phyloP scores from a whole-genome alignment of 129 eudicot species.

The Erigeron canadensis region DNA sequence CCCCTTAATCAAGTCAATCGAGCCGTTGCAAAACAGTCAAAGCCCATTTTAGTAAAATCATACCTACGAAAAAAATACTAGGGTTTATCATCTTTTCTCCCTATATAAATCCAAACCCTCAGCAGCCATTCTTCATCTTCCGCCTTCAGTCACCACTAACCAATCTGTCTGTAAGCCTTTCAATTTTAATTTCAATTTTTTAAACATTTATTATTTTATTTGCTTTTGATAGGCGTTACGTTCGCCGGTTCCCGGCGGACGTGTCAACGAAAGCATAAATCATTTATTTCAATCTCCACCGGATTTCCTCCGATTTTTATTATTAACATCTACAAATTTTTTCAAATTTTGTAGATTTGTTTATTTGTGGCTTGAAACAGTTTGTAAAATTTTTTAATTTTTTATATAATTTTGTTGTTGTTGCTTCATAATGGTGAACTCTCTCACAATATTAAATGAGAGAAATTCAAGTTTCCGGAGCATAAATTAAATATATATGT shows the following conservation, averaged over 20 bases:
- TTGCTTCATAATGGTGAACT: constrained; percentile 41
- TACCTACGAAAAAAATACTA: not conserved
- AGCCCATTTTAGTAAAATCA: too few species aligned
- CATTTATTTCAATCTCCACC: constrained; percentile 21
- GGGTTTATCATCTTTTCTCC: not conserved
- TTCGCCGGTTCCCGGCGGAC: constrained; percentile 52
- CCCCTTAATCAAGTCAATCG: too few species aligned
- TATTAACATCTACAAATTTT: constrained; percentile 3
- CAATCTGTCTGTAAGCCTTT: not conserved
- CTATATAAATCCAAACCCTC: constrained; percentile 29
- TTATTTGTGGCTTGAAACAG: constrained; percentile 2
- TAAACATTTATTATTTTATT: not conserved
- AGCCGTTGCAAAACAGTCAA: too few species aligned
- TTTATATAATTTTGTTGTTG: too few species aligned
- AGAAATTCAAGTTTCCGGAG: constrained; percentile 41
- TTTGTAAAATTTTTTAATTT: too few species aligned
- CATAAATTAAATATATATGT: constrained; percentile 20
- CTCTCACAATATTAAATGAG: constrained; percentile 27
- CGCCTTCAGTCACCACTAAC: not conserved
- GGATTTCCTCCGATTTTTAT: not conserved
- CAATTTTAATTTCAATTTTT: not conserved
- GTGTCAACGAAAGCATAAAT: constrained; percentile 82
- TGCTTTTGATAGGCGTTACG: constrained; percentile 86
- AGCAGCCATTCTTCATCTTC: not conserved
- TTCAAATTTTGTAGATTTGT: constrained; percentile 28